These are phyloP conservation scores for Boletus tylopilopsis DNA, from an alignment of 768 basidiomycete genomes.

Conservation along the genomic window DNA sequence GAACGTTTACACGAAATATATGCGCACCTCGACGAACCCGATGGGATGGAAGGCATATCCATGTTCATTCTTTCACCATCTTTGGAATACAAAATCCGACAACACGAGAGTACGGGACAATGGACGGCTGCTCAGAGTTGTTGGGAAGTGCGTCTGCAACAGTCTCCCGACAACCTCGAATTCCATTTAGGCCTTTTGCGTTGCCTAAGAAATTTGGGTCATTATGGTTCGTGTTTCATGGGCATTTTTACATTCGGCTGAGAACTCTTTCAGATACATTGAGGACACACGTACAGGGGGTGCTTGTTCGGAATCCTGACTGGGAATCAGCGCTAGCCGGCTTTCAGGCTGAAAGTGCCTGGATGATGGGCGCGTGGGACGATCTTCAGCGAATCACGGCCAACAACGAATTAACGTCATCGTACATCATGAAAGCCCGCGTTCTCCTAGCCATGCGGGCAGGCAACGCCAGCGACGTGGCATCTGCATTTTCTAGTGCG, in stretches of 20 bases:
- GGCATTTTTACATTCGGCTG: constrained; percentile 1
- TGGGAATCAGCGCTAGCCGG: constrained; percentile 77
- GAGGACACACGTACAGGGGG: constrained; percentile 89
- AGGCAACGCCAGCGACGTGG: constrained; percentile 43
- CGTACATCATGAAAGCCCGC: constrained; percentile 71
- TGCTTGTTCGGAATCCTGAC: constrained; percentile 77
- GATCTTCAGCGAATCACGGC: constrained; percentile 65
- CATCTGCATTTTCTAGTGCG: constrained; percentile 55
- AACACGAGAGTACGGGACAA: constrained; percentile 93
- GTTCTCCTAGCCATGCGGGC: constrained; percentile 77
- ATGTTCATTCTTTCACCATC: constrained; percentile 84
- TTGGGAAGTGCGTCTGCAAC: constrained; percentile 94
- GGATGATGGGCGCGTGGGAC: constrained; percentile 94
- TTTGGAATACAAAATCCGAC: constrained; percentile 92
- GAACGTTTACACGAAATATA: constrained; percentile 96
- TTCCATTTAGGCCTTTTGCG: constrained; percentile 87
- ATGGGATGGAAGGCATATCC: constrained; percentile 98
- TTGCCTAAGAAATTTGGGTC: constrained; percentile 91
- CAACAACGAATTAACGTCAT: constrained; percentile 44
- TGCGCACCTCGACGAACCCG: constrained; percentile 92
- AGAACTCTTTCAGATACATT: constrained; percentile 66
- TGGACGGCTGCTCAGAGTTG: constrained; percentile 99
- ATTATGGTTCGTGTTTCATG: constrained; percentile 74
- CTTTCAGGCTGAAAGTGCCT: constrained; percentile 90
- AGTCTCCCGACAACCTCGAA: constrained; percentile 83